Conservation (phyloP, 495 filamentous ascomycete species). For the Hyaloscypha hepaticicola region DNA sequence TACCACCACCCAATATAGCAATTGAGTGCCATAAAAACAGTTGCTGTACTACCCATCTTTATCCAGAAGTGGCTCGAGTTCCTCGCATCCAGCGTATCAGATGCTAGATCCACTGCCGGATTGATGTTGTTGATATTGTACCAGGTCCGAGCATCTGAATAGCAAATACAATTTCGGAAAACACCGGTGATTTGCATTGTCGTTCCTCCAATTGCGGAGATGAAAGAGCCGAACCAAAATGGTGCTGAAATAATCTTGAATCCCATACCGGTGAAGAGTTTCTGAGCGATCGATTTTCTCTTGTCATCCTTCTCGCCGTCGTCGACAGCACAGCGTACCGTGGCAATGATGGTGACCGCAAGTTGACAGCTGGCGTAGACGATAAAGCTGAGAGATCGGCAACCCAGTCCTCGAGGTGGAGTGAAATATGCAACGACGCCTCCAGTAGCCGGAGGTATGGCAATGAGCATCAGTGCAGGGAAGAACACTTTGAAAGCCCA, state of each 20-base stretch:
- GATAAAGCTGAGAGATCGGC: conserved; percentile 19
- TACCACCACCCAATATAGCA: conserved; percentile 37
- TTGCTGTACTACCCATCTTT: conserved; percentile 23
- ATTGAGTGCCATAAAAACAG: conserved; percentile 27
- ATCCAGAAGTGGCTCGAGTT: conserved; percentile 16
- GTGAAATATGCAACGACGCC: conserved; percentile 36
- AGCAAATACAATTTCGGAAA: conserved; percentile 23
- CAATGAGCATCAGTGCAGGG: conserved; percentile 35
- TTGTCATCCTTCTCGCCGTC: neutral
- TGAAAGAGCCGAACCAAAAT: conserved; percentile 18
- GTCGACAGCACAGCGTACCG: neutral
- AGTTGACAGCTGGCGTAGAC: conserved; percentile 19
- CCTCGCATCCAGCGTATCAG: conserved; percentile 11
- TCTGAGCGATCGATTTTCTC: neutral
- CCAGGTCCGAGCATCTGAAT: neutral
- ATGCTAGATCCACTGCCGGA: conserved; percentile 16
- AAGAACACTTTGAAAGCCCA: conserved; percentile 22
- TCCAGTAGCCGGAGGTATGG: conserved; percentile 33
- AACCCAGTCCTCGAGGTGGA: conserved; percentile 16
- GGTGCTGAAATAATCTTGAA: conserved; percentile 3
- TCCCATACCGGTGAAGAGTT: neutral
- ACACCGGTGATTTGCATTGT: conserved; percentile 22
- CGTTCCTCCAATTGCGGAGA: conserved; percentile 23
- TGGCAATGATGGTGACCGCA: conserved; percentile 1
- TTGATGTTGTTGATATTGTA: conserved; percentile 11